Evolutionary conservation across 2,329 filamentous ascomycete genomes (phyloP), one percentile per base, ranked within the genome.

Genomic region (Stagonosporopsis cucurbitacearum): DNA sequence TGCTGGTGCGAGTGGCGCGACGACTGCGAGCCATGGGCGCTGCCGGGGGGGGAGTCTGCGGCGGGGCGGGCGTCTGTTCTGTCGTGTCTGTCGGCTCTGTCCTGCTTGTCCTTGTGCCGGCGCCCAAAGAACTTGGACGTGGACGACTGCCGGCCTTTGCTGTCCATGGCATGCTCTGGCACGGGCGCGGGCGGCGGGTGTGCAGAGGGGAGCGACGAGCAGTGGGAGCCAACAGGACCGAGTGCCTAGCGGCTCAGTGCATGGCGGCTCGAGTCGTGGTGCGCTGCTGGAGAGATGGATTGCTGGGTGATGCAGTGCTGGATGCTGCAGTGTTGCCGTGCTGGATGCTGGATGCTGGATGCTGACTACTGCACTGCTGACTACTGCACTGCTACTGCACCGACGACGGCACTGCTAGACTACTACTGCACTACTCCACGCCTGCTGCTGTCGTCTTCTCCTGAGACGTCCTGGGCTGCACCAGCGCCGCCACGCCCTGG

Each of bases 41-140:
- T 87, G 67, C 81, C 79, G 48, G 85, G 82, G 65, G 89, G 86
- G 68, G 84, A 82, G 65, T 89, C 83, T 64, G 80, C 81, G 50
- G 82, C 80, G 84, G 67, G 84, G 82, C 50, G 52, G 47, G 60
- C 50, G 53, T 64, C 36, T n/a, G n/a, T n/a, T n/a, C n/a, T n/a
- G n/a, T n/a, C n/a, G n/a, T n/a, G n/a, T n/a, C n/a, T n/a, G n/a
- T n/a, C n/a, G n/a, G n/a, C n/a, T n/a, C n/a, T n/a, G n/a, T n/a
- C n/a, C n/a, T n/a, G 65, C 77, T 88, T 91, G 77, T 96, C 89
- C 80, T 92, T 95, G 79, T 88, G 81, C 58, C 84, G 90, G 72
- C 92, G 86, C 70, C 91, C 92, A 80, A 97, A 97, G 81, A 97
- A 92, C 60, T 88, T 89, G 73, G 86, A 84, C 73, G 87, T 88